phyloP scores from a whole-genome alignment of 495 filamentous ascomycete species.

The Penicillium simplicissimum region DNA sequence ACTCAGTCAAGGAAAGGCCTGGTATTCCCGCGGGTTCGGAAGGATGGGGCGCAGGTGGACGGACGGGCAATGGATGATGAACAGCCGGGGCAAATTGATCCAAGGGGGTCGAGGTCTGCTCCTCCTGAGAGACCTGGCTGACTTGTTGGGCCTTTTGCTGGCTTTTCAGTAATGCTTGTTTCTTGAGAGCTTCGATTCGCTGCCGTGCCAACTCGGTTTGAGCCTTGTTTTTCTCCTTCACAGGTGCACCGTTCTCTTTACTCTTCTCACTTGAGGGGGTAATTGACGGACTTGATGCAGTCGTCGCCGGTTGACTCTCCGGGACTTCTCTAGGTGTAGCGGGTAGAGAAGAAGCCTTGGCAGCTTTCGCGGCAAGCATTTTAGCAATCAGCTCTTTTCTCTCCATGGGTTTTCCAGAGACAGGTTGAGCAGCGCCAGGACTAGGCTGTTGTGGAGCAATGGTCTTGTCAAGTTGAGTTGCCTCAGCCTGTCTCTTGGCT shows the following conservation, averaged over 20 bases:
- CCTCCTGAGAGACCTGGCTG: slow-evolving; percentile 7
- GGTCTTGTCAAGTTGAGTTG: slow-evolving; percentile 1
- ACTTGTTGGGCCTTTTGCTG: slow-evolving; percentile 31
- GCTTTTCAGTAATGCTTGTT: slow-evolving; percentile 38
- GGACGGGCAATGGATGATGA: slow-evolving; percentile 47
- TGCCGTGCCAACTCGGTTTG: slow-evolving; percentile 55
- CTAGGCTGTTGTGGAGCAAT: slow-evolving; percentile 5
- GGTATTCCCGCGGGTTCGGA: slow-evolving; percentile 44
- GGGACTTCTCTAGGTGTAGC: slow-evolving; percentile 23
- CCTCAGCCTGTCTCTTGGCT: neutral
- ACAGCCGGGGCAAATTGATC: slow-evolving; percentile 18
- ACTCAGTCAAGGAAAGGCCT: slow-evolving; percentile 52
- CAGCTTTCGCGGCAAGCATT: slow-evolving; percentile 63
- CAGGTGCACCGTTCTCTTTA: slow-evolving; percentile 31
- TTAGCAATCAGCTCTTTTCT: slow-evolving; percentile 76
- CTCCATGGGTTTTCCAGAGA: slow-evolving; percentile 56
- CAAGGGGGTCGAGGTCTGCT: neutral
- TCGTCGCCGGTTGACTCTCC: slow-evolving; percentile 8
- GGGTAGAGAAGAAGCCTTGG: slow-evolving; percentile 27
- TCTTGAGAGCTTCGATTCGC: slow-evolving; percentile 53
- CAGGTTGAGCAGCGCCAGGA: slow-evolving; percentile 9
- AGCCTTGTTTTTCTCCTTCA: slow-evolving; percentile 56
- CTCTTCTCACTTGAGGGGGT: slow-evolving; percentile 15
- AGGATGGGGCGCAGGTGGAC: slow-evolving; percentile 38
- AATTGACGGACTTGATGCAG: neutral